phyloP scores from a whole-genome alignment of 345 rosid species.

The Cardamine occulta region DNA sequence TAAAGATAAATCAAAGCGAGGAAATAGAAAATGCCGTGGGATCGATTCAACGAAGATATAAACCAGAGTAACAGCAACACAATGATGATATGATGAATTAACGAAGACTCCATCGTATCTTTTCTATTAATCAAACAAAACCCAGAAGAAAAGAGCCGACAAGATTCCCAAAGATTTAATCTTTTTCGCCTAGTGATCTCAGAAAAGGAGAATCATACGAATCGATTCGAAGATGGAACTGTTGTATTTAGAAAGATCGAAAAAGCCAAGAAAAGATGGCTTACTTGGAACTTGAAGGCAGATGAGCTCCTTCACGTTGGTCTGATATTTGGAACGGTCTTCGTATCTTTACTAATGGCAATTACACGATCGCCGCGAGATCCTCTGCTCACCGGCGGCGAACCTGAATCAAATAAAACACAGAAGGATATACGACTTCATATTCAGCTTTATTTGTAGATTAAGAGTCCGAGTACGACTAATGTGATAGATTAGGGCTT shows the following conservation, averaged over 20 bases:
- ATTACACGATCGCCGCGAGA: too few species aligned
- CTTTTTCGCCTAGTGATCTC: background rate
- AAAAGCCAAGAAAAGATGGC: background rate
- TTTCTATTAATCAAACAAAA: background rate
- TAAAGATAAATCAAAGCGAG: slow-evolving; percentile 72
- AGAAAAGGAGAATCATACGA: slow-evolving; percentile 9
- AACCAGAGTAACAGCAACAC: slow-evolving; percentile 72
- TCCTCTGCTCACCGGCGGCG: too few species aligned
- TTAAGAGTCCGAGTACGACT: too few species aligned
- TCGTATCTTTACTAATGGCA: too few species aligned
- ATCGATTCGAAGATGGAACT: slow-evolving; percentile 5
- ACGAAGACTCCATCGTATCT: slow-evolving; percentile 50
- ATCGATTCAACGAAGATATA: slow-evolving; percentile 57
- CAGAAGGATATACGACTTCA: too few species aligned
- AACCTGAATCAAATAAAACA: too few species aligned
- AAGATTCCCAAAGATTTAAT: background rate
- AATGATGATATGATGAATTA: slow-evolving; percentile 77
- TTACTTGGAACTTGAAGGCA: too few species aligned
- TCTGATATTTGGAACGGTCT: too few species aligned
- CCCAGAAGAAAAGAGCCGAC: slow-evolving; percentile 19
- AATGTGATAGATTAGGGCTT: too few species aligned
- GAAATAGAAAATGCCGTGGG: slow-evolving; percentile 59
- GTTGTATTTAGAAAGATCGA: slow-evolving; percentile 20
- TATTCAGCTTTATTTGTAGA: too few species aligned
- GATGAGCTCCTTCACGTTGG: too few species aligned